Evolutionary conservation across 352 stramenopile species (phyloP), one percentile per base, ranked within the genome.

Genomic region (Phytophthora colocasiae): DNA sequence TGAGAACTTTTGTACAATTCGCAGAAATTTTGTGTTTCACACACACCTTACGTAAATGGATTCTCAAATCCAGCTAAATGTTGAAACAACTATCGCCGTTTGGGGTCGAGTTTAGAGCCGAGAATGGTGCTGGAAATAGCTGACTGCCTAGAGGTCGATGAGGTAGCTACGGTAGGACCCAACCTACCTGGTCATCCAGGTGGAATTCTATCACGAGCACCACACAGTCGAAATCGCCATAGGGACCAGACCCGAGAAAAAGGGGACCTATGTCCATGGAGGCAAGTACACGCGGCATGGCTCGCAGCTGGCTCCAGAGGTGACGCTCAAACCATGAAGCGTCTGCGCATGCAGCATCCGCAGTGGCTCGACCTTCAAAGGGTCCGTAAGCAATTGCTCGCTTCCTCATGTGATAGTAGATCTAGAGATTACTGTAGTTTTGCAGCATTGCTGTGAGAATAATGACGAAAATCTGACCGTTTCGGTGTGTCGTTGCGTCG

Each of bases 341-440:
- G 15, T 22, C 40, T 74, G 15, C 54, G 19, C 8, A 22, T 6
- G 2, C 61, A 62, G 8, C 39, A 66, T 22, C 66, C 60, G 11
- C 32, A 66, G 36, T 73, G 65, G 58, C 68, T 75, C 40, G 62
- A 59, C 22, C 47, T 69, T 24, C 11, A 65, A 15, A 26, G 29
- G 45, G 45, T 52, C 26, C 22, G 47, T 54, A 19, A 12, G 34
- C 9, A 31, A n/a, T 54, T 27, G 17, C 29, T 36, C 31, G 9
- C 31, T 36, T 36, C 12, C 9, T 36, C 31, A 14, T 36, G 31
- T 7, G 10, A 34, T 34, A 11, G 31, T 1, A 36, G 31, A 12
- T 36, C 1, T 14, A 12, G 36, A n/a, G 36, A 41, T 1, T 36
- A 36, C 31, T 36, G 31, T 14, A 36, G 31, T 14, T 36, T 22